Evolutionary conservation across 257 asterid species (phyloP).

Genomic region (Gentiana macrophylla): DNA sequence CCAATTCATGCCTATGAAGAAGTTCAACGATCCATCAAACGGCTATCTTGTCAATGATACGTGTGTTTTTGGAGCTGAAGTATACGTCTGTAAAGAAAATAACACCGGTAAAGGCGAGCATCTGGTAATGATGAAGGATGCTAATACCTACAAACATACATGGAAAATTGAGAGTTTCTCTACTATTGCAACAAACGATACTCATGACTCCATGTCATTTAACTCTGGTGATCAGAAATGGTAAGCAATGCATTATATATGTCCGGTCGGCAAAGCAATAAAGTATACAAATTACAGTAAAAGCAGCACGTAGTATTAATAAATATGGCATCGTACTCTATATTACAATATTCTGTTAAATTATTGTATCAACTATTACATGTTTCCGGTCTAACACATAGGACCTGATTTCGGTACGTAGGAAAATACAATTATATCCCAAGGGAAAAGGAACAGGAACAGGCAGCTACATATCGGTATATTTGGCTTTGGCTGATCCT

Average conservation of each 20-base stretch:
- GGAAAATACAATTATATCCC: slow-evolving; percentile 57
- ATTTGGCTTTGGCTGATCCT: slow-evolving; percentile 48
- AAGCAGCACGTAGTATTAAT: neutral
- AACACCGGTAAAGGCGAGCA: slow-evolving; percentile 35
- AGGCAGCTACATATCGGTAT: slow-evolving; percentile 38
- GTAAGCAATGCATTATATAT: slow-evolving; percentile 11
- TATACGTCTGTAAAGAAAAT: slow-evolving; percentile 37
- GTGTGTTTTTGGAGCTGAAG: slow-evolving; percentile 57
- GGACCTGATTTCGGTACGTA: slow-evolving; percentile 8
- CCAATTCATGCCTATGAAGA: slow-evolving; percentile 33
- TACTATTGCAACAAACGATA: slow-evolving; percentile 13
- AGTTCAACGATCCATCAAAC: slow-evolving; percentile 33
- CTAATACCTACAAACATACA: slow-evolving; percentile 27
- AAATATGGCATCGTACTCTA: neutral
- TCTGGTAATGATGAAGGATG: slow-evolving; percentile 46
- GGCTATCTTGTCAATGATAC: slow-evolving; percentile 48
- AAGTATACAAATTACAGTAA: no score
- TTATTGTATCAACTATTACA: neutral
- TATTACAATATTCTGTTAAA: neutral
- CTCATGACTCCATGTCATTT: slow-evolving; percentile 40
- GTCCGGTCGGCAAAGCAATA: no score
- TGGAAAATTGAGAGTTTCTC: slow-evolving; percentile 36
- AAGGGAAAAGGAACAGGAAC: slow-evolving; percentile 51
- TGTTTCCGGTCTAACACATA: neutral
- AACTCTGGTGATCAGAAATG: slow-evolving; percentile 39